Base-by-base conservation (phyloP, 805 yeast species). In the Saccharomycopsis sp. region DNA sequence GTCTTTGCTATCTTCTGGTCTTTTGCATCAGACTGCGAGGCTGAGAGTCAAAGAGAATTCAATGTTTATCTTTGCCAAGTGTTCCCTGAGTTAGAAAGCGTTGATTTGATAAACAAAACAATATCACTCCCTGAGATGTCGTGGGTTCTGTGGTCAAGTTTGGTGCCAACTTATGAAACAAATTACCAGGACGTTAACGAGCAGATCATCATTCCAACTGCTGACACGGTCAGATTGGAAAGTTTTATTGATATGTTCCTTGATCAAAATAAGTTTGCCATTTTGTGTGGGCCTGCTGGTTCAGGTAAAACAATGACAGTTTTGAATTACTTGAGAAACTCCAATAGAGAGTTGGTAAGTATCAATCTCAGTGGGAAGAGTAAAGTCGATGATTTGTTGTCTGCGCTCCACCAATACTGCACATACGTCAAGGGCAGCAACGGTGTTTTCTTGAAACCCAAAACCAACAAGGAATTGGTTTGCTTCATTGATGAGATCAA, bases 241-340 rank as follows among this genome's bases (percentile, higher is more conserved):
- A 55, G 62, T 1, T 52, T 83, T 8, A 65, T 89, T 1, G 70
- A 68, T 41, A 63, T 77, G 0, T 56, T 82, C 2, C 52, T 88
- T 27, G 63, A 65, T 25, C 72, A 73, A 34, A 78, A 71, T 40
- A 61, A 62, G 30, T 75, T 94, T 0, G 56, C 85, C 13, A 64
- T 89, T 20, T 64, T 89, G 17, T 86, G 95, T 59, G 97, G 97
- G 2, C 97, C 97, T 0, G 96, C 97, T 0, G 97, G 97, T 3
- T 81, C 96, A 0, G 97, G 97, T 43, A 89, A 89, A 55, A 88
- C 97, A 0, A 88, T 89, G 97, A 77, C 88, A 0, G 60, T 89
- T 15, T 68, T 84, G 49, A 74, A 79, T 35, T 77, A 86, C 0
- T 55, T 89, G 30, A 62, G 83, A 34, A 65, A 64, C 39, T 67